Evolutionary conservation across 345 rosid genomes (phyloP).

Genomic region (Clarkia xantiana): DNA sequence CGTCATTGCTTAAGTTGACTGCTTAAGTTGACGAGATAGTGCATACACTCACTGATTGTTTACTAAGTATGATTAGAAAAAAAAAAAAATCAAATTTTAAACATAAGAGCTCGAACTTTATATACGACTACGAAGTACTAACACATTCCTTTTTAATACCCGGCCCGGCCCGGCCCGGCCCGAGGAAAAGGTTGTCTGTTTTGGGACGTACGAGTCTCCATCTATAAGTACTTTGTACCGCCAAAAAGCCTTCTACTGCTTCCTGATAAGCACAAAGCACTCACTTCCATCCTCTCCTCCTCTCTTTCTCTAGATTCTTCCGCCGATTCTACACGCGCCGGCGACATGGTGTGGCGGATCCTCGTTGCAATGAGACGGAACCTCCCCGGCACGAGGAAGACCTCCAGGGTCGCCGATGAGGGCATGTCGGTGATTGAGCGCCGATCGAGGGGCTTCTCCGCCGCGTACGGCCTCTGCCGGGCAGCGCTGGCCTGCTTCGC

Average conservation of each 20-base stretch:
- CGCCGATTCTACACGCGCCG: slow-evolving; percentile 5
- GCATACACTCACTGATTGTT: too few species aligned
- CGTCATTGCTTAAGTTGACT: too few species aligned
- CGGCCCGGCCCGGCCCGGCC: too few species aligned
- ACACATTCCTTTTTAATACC: too few species aligned
- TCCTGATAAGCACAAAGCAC: slow-evolving; percentile 27
- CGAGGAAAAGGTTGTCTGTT: too few species aligned
- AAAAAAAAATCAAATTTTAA: too few species aligned
- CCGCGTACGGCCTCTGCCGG: slow-evolving; percentile 24
- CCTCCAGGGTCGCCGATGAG: slow-evolving; percentile 69
- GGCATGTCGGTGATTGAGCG: slow-evolving; percentile 22
- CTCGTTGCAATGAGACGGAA: slow-evolving; percentile 25
- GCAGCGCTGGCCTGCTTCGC: slow-evolving; percentile 60
- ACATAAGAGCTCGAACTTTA: too few species aligned
- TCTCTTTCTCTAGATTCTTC: background rate
- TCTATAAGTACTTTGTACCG: too few species aligned
- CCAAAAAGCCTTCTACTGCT: background rate
- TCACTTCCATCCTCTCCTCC: slow-evolving; percentile 16
- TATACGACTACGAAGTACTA: too few species aligned
- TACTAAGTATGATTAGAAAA: too few species aligned
- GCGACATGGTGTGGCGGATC: slow-evolving; percentile 23
- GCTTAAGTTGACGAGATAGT: too few species aligned
- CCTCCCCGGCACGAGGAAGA: slow-evolving; percentile 42
- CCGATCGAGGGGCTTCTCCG: slow-evolving; percentile 24
- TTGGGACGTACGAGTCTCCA: too few species aligned